Percentiles rank a stretch among this genome's conserved stretches.
phyloP scores from a whole-genome alignment of 805 yeast species.

The Clavispora phyllophila region DNA sequence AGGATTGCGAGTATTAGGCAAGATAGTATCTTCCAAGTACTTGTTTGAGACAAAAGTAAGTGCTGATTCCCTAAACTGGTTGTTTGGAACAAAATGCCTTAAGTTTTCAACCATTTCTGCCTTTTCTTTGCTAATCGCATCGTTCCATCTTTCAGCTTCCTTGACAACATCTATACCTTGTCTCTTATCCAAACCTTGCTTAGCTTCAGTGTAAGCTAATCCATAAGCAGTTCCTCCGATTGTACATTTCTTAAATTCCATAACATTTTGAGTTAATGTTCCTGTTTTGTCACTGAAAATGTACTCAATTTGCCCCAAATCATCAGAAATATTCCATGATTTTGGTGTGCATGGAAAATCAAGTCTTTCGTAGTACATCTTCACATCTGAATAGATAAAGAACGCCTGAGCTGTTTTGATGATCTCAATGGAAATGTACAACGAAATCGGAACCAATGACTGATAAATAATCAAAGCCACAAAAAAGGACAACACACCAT shows the following conservation, averaged over 20 bases:
- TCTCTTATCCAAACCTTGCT: slow-evolving; percentile 72
- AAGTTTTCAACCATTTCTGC: slow-evolving; percentile 45
- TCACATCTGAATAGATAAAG: slow-evolving; percentile 70
- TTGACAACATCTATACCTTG: slow-evolving; percentile 70
- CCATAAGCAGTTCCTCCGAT: slow-evolving; percentile 72
- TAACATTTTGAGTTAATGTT: slow-evolving; percentile 75
- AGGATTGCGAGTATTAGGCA: slow-evolving; percentile 21
- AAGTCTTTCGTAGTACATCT: slow-evolving; percentile 61
- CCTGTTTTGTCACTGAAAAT: slow-evolving; percentile 84
- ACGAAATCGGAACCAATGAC: slow-evolving; percentile 76
- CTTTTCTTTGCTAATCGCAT: slow-evolving; percentile 48
- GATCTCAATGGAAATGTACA: slow-evolving; percentile 77
- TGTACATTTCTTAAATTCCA: slow-evolving; percentile 82
- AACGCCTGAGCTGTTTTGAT: slow-evolving; percentile 79
- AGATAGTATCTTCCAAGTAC: slow-evolving; percentile 48
- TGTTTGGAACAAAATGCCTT: slow-evolving; percentile 28
- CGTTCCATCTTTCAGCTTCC: slow-evolving; percentile 53
- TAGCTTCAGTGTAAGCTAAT: slow-evolving; percentile 77
- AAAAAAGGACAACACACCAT: slow-evolving; percentile 68
- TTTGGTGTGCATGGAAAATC: slow-evolving; percentile 84
- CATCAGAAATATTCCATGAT: slow-evolving; percentile 83
- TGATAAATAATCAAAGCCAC: slow-evolving; percentile 74
- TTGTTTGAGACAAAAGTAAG: slow-evolving; percentile 61
- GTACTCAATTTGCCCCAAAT: slow-evolving; percentile 80
- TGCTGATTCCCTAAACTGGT: slow-evolving; percentile 40